phyloP scores from a whole-genome alignment of 768 basidiomycete species.

The Lentinula guzmanii region DNA sequence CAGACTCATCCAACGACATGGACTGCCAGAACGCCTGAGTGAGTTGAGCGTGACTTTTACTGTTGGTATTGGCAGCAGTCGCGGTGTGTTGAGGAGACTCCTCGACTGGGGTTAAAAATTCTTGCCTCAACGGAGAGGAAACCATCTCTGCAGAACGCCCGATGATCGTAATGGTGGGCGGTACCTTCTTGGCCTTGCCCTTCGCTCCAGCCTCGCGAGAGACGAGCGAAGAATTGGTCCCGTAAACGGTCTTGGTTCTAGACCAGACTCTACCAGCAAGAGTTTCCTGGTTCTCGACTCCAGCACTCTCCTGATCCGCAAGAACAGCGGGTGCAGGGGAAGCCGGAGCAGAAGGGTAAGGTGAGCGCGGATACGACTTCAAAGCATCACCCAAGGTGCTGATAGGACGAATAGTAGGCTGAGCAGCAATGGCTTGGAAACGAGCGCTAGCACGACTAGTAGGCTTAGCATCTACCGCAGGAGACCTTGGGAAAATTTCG shows the following conservation, averaged over 20 bases:
- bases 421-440: background rate
- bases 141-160: background rate
- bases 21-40: slow-evolving; percentile 42
- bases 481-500: background rate
- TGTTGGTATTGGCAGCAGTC: background rate
- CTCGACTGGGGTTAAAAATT: background rate
- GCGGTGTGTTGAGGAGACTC: slow-evolving; percentile 2
- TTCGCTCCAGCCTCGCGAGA: background rate
- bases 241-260: background rate
- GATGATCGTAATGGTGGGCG: background rate
- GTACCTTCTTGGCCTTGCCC: background rate
- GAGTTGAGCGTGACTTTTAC: slow-evolving; percentile 9
- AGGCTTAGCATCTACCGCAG: background rate
- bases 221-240: background rate
- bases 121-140: slow-evolving; percentile 2
- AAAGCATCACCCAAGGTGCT: background rate
- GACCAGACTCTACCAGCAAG: background rate
- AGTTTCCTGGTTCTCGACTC: background rate
- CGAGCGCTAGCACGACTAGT: slow-evolving; percentile 3
- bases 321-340: background rate
- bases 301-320: background rate
- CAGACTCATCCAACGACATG: slow-evolving; percentile 26
- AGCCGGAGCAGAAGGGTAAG: slow-evolving; percentile 2
- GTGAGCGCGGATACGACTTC: slow-evolving; percentile 2
- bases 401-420: slow-evolving; percentile 2